A percentile compares a stretch with the other conserved stretches of the same genome.
phyloP scores from a whole-genome alignment of 2,329 filamentous ascomycete genomes.

The Magnaporthiopsis incrustans region DNA sequence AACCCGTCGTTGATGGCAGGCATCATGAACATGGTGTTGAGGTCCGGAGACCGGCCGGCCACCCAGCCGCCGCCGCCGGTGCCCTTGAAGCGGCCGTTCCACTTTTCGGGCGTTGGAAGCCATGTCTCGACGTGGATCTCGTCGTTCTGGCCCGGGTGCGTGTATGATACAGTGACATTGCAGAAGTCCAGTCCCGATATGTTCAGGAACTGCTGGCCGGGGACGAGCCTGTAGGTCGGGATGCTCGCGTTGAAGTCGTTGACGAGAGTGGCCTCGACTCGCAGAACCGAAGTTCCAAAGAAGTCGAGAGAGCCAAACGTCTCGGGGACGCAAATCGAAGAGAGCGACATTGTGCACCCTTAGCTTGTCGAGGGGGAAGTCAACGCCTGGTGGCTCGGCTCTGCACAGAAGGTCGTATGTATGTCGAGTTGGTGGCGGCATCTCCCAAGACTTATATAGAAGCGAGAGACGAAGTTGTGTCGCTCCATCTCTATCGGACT shows the following conservation, averaged over 20 bases:
- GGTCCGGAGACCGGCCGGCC: slow-evolving; percentile 15
- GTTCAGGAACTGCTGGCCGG: background rate
- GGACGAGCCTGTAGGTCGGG: background rate
- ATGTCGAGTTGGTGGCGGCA: background rate
- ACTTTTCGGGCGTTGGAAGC: slow-evolving; percentile 20
- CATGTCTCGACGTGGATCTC: slow-evolving; percentile 23
- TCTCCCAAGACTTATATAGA: background rate
- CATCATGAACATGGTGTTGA: background rate
- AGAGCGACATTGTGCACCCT: background rate
- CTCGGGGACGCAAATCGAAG: background rate
- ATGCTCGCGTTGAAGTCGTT: background rate
- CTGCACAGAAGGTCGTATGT: background rate
- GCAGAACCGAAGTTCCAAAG: background rate
- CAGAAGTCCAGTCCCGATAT: slow-evolving; percentile 18
- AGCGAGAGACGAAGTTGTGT: too few species aligned
- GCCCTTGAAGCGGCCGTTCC: slow-evolving; percentile 26
- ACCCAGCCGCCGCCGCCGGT: slow-evolving; percentile 24
- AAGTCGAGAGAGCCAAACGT: slow-evolving; percentile 1
- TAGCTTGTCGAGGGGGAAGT: background rate
- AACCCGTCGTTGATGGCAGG: slow-evolving; percentile 10
- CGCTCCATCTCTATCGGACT: too few species aligned
- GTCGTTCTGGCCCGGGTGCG: slow-evolving; percentile 26
- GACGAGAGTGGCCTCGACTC: background rate
- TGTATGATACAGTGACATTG: slow-evolving; percentile 30
- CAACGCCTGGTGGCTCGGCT: too few species aligned